Evolutionary conservation across 176 grass and related monocot genomes (phyloP), one percentile per base, ranked within the genome.

Genomic region (Oryza punctata): DNA sequence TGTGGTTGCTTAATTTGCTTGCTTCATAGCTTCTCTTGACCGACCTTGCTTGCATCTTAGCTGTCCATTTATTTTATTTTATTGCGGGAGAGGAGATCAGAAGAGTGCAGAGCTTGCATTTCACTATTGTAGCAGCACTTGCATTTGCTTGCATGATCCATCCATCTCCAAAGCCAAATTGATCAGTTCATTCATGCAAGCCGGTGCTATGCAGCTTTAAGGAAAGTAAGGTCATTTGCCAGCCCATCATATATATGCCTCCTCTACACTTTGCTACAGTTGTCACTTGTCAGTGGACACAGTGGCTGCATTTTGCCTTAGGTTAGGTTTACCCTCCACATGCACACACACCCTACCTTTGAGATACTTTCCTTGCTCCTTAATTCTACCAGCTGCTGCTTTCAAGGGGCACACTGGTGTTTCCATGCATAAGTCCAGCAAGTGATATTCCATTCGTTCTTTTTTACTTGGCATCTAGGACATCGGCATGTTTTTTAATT

Each of bases 291-390:
- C 52, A 57, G 52, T 57, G 52, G 52, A 57, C 50, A 54, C 80
- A 59, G 3, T 64, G 64, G 68, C 21, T 77, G 76, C 75, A 63
- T 72, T 30, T 23, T 78, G 67, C 65, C 30, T 19, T 70, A 67
- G 16, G 41, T 33, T 60, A 38, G 32, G 67, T 14, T 78, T 85
- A 88, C 81, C 45, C 19, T 88, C 76, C 75, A 79, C 87, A 74
- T 84, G 81, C 81, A 8, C 81, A 43, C 25, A 43, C 25, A 60
- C 25, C 7, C 52, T 57, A 21, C 1, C 30, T 73, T 79, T 65
- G 57, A 10, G 57, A 89, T 89, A 54, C 87, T 6, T 84, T 88
- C 41, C 87, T 88, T 88, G 69, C 69, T 52, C 7, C 50, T 63
- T 19, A 49, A 43, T 77, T 70, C 67, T 76, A 8, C 69, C 49